Base-by-base conservation (phyloP, 257 asterid genomes). In the Oldenlandia corymbosa region DNA sequence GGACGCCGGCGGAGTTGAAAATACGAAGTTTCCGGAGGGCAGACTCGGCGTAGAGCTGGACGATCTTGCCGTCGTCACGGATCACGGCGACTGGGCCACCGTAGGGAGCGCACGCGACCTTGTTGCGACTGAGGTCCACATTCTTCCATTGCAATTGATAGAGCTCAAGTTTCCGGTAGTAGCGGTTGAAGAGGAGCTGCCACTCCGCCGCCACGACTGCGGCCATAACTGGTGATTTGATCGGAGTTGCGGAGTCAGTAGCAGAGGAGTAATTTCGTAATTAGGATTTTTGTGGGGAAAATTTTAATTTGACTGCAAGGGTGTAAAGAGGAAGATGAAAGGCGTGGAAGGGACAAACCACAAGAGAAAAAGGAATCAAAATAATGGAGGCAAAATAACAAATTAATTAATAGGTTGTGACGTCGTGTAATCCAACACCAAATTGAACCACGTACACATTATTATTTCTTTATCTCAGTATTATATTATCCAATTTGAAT, bases 171-270 rank as follows among this genome's bases (percentile, higher is more conserved):
- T 89, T 92, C 69, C 97, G 88, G 78, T 92, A 92, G 83, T 84
- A 92, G 58, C 95, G 88, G 71, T 92, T 85, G 80, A 79, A 76
- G 68, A 92, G 91, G 71, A 85, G 90, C 65, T 92, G 99, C 97
- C 99, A 92, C 78, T 89, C 97, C 70, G 96, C 97, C 74, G 97
- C 99, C 66, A 92, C 96, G 21, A 92, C 95, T 18, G 91, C 88
- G 61, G 90, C 92, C 98, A 91, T 91, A 45, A 24, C 39, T n/a
- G 11, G 30, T 27, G 31, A 24, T 24, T n/a, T 16, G 36, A 23
- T 24, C 23, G 37, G 24, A 31, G 42, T 49, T 21, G 2, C 11
- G 11, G 21, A 6, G 18, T 13, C 42, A 27, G 32, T n/a, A 27
- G 1, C 5, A 26, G 26, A 11, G 53, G 31, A 62, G 27, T 23